Evolutionary conservation across 2,329 filamentous ascomycete species (phyloP), one percentile per base, ranked within the genome.

Genomic region (Harringtonia aguacate): DNA sequence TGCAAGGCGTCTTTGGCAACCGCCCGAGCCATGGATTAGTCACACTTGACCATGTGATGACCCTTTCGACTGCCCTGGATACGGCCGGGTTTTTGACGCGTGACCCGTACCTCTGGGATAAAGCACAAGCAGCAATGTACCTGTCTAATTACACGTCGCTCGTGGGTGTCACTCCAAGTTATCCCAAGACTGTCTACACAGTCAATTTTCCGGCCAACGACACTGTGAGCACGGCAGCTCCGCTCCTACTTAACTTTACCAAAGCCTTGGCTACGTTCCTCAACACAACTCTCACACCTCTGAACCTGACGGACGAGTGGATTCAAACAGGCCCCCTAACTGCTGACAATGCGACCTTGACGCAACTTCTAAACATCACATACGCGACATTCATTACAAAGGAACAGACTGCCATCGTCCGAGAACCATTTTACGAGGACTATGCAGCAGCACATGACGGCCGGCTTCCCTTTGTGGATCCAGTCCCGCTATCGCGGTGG

Each of bases 1-100:
- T 60, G 1, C 59, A 66, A 20, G 70, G 69, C 1, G 46, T 67
- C 0, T 72, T 67, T 30, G 70, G 67, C 0, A 67, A 69, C 47
- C 57, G 69, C 0, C 68, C 69, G n/a, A n/a, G n/a, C n/a, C n/a
- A n/a, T n/a, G n/a, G n/a, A n/a, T n/a, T n/a, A n/a, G n/a, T n/a
- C n/a, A n/a, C n/a, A n/a, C n/a, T n/a, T n/a, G n/a, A n/a, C n/a
- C n/a, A n/a, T n/a, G n/a, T n/a, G n/a, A n/a, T n/a, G n/a, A n/a
- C n/a, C n/a, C n/a, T n/a, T 1, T 61, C 59, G 0, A 55, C 63
- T 0, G 54, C 56, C 0, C 57, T 70, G 15, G 70, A 73, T 41
- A 73, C 68, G 0, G 56, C 65, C 0, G 69, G 67, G 0, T 62
- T 71, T 41, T 52, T 70, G 17, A 53, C 59, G 6, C 57, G 67